Conservation (phyloP, 441 rosid species). For the Hura crepitans region DNA sequence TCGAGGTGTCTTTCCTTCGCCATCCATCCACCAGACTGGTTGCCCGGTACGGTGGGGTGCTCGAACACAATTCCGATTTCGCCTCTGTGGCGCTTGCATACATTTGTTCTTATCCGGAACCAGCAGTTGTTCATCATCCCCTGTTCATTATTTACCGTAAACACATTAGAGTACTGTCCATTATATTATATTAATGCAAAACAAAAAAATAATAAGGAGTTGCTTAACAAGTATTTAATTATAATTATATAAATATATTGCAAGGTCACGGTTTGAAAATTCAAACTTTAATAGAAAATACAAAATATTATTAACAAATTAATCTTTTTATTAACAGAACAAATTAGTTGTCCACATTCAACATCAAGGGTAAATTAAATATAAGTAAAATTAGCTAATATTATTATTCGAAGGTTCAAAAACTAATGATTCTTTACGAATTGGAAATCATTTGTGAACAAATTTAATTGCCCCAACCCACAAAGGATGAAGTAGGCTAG, state of each 20-base stretch:
- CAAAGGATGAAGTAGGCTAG: neutral
- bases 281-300: neutral
- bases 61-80: constrained; percentile 85
- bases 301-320: no score
- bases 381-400: neutral
- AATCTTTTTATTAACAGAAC: neutral
- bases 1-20: constrained; percentile 70
- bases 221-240: no score
- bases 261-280: neutral
- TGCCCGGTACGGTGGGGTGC: constrained; percentile 84
- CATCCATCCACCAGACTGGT: constrained; percentile 97
- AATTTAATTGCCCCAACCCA: neutral
- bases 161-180: neutral
- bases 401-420: neutral
- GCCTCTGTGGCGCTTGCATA: constrained; percentile 74
- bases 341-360: neutral
- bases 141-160: constrained; percentile 31
- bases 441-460: neutral
- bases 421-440: neutral
- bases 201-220: no score
- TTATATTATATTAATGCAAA: no score
- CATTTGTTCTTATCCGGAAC: constrained; percentile 71
- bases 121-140: constrained; percentile 99
- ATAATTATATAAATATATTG: neutral
- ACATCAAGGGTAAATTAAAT: neutral